Percentiles rank a stretch among this genome's conserved stretches.
phyloP scores from a whole-genome alignment of 768 basidiomycete genomes.

The Fomitopsis serialis region DNA sequence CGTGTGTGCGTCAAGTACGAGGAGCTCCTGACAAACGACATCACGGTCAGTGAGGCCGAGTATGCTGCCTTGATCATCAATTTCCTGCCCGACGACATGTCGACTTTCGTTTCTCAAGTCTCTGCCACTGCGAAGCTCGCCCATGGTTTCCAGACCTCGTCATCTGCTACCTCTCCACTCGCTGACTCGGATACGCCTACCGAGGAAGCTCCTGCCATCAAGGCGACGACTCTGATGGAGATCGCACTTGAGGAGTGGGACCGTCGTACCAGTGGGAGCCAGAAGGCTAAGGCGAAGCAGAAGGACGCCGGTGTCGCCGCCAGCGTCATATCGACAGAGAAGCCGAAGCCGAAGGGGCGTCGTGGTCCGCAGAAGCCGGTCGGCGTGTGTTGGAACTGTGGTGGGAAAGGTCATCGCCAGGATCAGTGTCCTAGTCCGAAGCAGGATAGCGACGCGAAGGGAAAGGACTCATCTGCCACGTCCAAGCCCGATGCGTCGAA shows the following conservation, averaged over 20 bases:
- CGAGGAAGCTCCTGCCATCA: not conserved
- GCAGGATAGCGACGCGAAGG: not conserved
- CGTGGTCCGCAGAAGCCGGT: slow-evolving; percentile 2
- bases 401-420: slow-evolving; percentile 5
- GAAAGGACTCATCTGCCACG: not conserved
- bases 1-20: not conserved
- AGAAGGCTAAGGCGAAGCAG: not conserved
- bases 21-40: slow-evolving; percentile 1
- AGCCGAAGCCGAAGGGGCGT: slow-evolving; percentile 5
- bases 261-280: not conserved
- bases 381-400: slow-evolving; percentile 7
- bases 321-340: slow-evolving; percentile 2
- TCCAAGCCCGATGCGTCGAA: not conserved
- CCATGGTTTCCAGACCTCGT: not conserved
- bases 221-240: slow-evolving; percentile 1
- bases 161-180: not conserved
- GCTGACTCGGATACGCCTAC: not conserved
- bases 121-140: slow-evolving; percentile 3
- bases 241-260: slow-evolving; percentile 6
- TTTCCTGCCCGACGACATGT: slow-evolving; percentile 2
- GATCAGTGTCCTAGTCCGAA: slow-evolving; percentile 3
- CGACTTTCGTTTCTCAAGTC: slow-evolving; percentile 3
- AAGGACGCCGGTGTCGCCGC: slow-evolving; percentile 5
- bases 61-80: slow-evolving; percentile 6
- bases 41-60: not conserved